Conservation (phyloP, 106 monocot species). For the Iris macrosiphon region DNA sequence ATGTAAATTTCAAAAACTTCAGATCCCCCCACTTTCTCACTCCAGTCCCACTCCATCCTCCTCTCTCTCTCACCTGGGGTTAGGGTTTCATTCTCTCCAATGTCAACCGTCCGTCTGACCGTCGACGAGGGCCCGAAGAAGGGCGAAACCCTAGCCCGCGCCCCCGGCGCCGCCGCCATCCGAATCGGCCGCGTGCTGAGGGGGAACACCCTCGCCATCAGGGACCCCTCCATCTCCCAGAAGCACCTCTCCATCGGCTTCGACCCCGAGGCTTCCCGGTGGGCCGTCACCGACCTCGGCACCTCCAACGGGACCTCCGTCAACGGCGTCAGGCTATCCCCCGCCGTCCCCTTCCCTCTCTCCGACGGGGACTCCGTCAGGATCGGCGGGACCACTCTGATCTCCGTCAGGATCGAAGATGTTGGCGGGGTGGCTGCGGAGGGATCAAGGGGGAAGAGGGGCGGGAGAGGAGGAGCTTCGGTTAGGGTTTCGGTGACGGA, state of each 20-base stretch:
- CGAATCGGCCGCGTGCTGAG: conserved; percentile 68
- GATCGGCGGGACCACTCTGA: conserved; percentile 51
- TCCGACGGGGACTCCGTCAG: conserved; percentile 49
- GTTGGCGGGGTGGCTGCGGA: background rate
- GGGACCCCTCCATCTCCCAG: conserved; percentile 76
- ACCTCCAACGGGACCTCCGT: conserved; percentile 81
- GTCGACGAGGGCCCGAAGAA: conserved; percentile 53
- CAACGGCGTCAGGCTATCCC: conserved; percentile 32
- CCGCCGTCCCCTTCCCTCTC: conserved; percentile 27
- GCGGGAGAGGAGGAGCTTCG: background rate
- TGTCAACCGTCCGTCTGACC: conserved; percentile 20
- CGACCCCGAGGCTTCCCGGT: conserved; percentile 18
- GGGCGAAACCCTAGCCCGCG: conserved; percentile 44
- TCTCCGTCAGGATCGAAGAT: conserved; percentile 31
- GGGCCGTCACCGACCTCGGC: conserved; percentile 65
- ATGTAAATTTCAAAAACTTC: no score
- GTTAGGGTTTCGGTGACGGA: no score
- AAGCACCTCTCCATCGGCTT: conserved; percentile 59
- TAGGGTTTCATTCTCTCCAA: conserved; percentile 4
- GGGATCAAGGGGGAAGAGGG: background rate
- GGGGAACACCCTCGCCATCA: conserved; percentile 78
- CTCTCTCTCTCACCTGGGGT: no score
- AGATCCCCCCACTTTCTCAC: no score
- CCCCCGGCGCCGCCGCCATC: conserved; percentile 16
- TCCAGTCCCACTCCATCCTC: no score